These are phyloP conservation scores for Corymbia maculata DNA, from an alignment of 345 rosid genomes.

Conservation along the genomic window DNA sequence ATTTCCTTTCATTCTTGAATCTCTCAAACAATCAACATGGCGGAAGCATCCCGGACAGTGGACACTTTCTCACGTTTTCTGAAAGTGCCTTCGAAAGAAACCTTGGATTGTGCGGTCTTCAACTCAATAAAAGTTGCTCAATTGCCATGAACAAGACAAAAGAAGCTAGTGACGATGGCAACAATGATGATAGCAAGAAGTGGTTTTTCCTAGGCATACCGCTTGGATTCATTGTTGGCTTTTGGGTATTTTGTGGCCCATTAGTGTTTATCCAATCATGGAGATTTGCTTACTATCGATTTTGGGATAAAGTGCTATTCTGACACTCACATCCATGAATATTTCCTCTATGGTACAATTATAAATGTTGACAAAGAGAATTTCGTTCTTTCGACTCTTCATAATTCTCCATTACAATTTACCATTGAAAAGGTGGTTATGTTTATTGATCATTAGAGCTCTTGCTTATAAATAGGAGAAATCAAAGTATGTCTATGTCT, in stretches of 20 bases:
- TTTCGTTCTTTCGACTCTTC: no score
- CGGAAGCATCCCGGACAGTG: no score
- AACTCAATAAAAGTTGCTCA: background rate
- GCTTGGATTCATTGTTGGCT: background rate
- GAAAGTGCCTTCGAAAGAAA: conserved; percentile 16
- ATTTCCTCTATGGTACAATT: no score
- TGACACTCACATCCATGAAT: no score
- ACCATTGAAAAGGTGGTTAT: background rate
- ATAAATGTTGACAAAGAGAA: no score
- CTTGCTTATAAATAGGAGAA: no score
- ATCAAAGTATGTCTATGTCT: no score
- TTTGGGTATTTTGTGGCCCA: background rate
- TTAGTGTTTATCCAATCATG: background rate
- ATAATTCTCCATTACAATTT: no score
- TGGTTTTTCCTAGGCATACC: background rate
- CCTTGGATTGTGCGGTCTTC: conserved; percentile 21
- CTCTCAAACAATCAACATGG: no score
- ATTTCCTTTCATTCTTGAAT: no score
- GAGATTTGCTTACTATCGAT: background rate
- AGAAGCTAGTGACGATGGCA: background rate
- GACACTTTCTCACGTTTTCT: conserved; percentile 17
- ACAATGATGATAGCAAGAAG: background rate
- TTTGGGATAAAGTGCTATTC: no score
- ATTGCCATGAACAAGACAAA: background rate
- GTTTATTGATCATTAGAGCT: background rate